phyloP scores from a whole-genome alignment of 345 rosid species.

The Salix udensis region DNA sequence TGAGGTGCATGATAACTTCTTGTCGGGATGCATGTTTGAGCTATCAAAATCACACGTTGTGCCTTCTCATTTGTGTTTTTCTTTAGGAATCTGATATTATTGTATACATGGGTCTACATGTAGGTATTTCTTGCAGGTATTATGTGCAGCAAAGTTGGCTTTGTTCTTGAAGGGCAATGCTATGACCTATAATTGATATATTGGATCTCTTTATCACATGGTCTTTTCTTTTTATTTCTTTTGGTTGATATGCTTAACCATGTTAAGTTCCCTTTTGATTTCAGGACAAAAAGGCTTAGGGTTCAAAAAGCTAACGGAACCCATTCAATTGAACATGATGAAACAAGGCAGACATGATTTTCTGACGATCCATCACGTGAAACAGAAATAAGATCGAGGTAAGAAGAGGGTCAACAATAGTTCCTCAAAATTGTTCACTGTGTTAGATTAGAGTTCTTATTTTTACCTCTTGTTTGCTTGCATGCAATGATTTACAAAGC shows the following conservation, averaged over 20 bases:
- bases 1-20: not conserved
- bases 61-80: not conserved
- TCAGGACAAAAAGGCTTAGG: slow-evolving; percentile 18
- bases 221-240: not conserved
- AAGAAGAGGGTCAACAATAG: not conserved
- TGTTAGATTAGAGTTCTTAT: not conserved
- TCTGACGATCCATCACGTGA: not conserved
- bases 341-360: not conserved
- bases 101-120: not conserved
- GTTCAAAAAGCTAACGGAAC: not conserved
- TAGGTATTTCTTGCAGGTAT: not conserved
- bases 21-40: not conserved
- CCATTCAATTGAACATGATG: not conserved
- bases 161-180: not conserved
- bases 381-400: not conserved
- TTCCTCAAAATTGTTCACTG: not conserved
- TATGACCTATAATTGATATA: not conserved
- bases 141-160: not conserved
- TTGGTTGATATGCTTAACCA: not conserved
- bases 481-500: not conserved
- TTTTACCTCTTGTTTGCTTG: not conserved
- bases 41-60: not conserved
- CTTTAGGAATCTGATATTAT: not conserved
- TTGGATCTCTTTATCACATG: not conserved
- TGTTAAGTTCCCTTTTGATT: not conserved